A percentile compares a stretch with the other conserved stretches of the same genome.
Evolutionary conservation across 2,329 filamentous ascomycete species (phyloP).

Genomic region (Elsinoe arachidis): DNA sequence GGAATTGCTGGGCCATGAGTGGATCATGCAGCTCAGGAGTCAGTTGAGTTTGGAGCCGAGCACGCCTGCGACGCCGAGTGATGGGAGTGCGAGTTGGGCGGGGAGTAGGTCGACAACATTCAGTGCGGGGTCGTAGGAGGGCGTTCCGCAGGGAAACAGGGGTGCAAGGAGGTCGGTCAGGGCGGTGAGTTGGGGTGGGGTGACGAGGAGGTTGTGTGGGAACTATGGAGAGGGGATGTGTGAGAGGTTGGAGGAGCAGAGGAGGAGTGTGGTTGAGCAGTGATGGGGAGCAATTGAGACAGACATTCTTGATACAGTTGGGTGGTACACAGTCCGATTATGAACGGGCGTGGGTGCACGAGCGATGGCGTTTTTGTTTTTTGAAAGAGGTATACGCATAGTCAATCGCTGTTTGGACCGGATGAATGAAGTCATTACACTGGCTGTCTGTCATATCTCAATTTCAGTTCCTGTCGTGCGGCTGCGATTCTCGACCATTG

Average conservation of each 20-base stretch:
- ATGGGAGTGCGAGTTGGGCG: slow-evolving; percentile 16
- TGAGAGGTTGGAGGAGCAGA: neutral
- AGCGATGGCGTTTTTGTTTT: slow-evolving; percentile 2
- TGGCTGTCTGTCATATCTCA: neutral
- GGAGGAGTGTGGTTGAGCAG: neutral
- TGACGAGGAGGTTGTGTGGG: neutral
- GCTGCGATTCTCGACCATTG: no score
- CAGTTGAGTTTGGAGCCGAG: slow-evolving; percentile 40
- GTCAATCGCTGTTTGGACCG: neutral
- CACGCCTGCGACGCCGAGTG: slow-evolving; percentile 35
- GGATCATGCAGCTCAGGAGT: slow-evolving; percentile 51
- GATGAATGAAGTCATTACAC: neutral
- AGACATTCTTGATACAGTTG: neutral
- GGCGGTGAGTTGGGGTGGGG: slow-evolving; percentile 1
- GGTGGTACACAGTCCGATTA: slow-evolving; percentile 7
- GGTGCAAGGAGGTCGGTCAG: neutral
- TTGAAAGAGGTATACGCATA: neutral
- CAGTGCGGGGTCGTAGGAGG: neutral
- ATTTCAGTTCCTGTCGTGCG: neutral
- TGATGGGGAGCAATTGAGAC: neutral
- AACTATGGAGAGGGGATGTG: neutral
- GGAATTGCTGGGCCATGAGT: slow-evolving; percentile 88
- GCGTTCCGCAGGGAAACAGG: neutral
- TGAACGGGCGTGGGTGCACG: neutral
- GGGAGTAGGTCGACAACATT: neutral